A percentile compares a stretch with the other conserved stretches of the same genome.
Conservation (phyloP, 306 rosid species). For the Pterocarpus macrocarpus region DNA sequence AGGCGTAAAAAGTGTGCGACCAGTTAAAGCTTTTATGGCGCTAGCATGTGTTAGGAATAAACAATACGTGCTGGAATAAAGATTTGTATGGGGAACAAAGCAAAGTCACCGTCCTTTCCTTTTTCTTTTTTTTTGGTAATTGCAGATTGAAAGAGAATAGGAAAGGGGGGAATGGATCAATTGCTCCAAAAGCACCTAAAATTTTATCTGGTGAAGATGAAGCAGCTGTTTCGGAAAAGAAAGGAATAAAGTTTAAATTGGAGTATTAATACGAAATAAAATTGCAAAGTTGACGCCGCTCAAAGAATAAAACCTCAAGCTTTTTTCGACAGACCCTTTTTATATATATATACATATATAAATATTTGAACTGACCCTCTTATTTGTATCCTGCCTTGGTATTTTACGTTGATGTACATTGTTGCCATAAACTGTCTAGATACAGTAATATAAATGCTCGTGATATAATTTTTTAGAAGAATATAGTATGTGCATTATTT, state of each 20-base stretch:
- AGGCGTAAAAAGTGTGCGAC: background rate
- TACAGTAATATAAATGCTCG: background rate
- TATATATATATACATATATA: no score
- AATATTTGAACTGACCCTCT: no score
- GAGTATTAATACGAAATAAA: background rate
- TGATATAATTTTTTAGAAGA: no score
- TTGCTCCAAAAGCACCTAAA: no score
- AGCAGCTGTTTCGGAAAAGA: background rate
- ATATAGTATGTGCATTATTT: no score
- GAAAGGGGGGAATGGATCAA: no score
- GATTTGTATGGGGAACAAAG: background rate
- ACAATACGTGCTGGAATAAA: background rate
- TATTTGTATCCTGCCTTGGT: background rate
- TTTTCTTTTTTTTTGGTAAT: background rate
- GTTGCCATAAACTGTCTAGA: background rate
- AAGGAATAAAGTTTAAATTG: constrained; percentile 1
- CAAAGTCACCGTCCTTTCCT: constrained; percentile 10
- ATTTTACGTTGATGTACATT: background rate
- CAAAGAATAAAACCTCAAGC: background rate
- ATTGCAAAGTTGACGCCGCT: background rate
- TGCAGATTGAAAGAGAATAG: background rate
- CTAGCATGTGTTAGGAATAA: background rate
- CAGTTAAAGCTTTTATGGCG: background rate
- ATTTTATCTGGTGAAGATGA: background rate
- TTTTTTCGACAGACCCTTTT: background rate